Evolutionary conservation across 176 grass and related monocot genomes (phyloP).

Genomic region (Rhipidocladum racemiflorum): DNA sequence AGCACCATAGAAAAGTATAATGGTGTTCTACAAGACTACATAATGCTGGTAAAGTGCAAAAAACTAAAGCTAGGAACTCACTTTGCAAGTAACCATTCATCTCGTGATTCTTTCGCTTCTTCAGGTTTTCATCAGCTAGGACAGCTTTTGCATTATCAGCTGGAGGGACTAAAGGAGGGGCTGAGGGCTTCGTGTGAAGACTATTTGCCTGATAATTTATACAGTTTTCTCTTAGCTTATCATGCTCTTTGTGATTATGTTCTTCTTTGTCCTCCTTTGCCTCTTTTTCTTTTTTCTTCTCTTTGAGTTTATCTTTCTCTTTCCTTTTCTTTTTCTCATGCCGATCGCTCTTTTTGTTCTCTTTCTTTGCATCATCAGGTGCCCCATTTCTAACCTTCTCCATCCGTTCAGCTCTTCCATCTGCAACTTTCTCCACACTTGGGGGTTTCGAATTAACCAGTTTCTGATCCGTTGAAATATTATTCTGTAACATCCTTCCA

Average conservation of each 20-base stretch:
- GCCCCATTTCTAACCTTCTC: conserved; percentile 52
- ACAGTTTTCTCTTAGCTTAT: conserved; percentile 51
- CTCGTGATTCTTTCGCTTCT: conserved; percentile 73
- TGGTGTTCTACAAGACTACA: conserved; percentile 50
- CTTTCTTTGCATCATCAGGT: conserved; percentile 42
- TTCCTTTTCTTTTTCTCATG: conserved; percentile 70
- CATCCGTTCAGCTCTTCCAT: conserved; percentile 53
- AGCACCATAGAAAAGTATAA: conserved; percentile 49
- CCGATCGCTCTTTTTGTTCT: conserved; percentile 42
- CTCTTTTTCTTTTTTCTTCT: conserved; percentile 66
- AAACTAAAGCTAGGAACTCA: conserved; percentile 50
- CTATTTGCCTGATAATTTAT: conserved; percentile 47
- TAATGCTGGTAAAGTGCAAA: conserved; percentile 22
- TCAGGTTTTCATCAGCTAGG: conserved; percentile 44
- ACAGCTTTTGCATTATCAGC: conserved; percentile 36
- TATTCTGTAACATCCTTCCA: conserved; percentile 33
- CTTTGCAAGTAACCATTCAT: conserved; percentile 67
- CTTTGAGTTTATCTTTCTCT: conserved; percentile 63
- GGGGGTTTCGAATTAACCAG: conserved; percentile 30
- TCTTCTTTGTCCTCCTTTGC: conserved; percentile 61
- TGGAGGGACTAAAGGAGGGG: conserved; percentile 27
- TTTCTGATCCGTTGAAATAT: conserved; percentile 40
- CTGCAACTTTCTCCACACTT: conserved; percentile 50
- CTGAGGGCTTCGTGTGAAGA: conserved; percentile 40
- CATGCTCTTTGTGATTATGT: conserved; percentile 47